Percentiles rank a stretch among this genome's conserved stretches.
Evolutionary conservation across 331 rosid species (phyloP).

Genomic region (Quercus tomentella): DNA sequence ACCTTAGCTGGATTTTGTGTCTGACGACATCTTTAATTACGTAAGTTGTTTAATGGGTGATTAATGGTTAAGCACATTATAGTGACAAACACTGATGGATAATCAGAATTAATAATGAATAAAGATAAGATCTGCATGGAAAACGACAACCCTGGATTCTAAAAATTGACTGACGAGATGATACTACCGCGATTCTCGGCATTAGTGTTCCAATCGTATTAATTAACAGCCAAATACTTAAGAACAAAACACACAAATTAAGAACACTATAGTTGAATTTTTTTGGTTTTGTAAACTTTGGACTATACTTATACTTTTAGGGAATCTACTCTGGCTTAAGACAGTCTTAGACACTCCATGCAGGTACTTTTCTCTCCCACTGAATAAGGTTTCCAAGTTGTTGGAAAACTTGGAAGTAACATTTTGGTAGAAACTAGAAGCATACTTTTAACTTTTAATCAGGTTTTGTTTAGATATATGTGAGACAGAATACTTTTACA

Average conservation of each 20-base stretch:
- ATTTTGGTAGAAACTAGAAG: too few relatives aligned
- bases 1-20: slow-evolving; percentile 18
- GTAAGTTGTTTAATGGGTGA: slow-evolving; percentile 14
- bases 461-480: too few relatives aligned
- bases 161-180: slow-evolving; percentile 23
- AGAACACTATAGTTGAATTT: not conserved
- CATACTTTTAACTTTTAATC: too few relatives aligned
- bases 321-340: not conserved
- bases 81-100: too few relatives aligned
- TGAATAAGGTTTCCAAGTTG: too few relatives aligned
- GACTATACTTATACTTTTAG: not conserved
- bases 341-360: not conserved
- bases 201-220: slow-evolving; percentile 45
- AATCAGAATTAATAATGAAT: not conserved
- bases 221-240: slow-evolving; percentile 8
- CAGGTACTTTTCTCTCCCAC: not conserved
- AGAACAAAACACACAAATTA: not conserved
- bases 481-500: too few relatives aligned
- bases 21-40: not conserved
- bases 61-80: slow-evolving; percentile 1
- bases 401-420: too few relatives aligned
- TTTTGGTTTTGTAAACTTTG: not conserved
- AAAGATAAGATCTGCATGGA: slow-evolving; percentile 49
- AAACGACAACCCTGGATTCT: slow-evolving; percentile 36
- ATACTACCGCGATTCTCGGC: slow-evolving; percentile 60